phyloP scores from a whole-genome alignment of 257 asterid genomes.

The Rehmannia glutinosa region DNA sequence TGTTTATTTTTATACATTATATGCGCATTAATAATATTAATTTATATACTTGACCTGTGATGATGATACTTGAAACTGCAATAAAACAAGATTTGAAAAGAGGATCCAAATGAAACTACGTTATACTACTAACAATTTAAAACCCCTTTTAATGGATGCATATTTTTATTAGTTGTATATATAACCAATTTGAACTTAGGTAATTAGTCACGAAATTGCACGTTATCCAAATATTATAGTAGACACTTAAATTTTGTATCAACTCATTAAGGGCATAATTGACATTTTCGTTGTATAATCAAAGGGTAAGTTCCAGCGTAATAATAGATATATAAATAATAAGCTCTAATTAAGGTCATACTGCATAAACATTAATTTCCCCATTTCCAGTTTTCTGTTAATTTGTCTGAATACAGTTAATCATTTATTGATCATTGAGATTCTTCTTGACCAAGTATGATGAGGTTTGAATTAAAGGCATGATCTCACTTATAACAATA shows the following conservation, averaged over 20 bases:
- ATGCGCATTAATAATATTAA: too few relatives aligned
- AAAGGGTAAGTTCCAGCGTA: background rate
- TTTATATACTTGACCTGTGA: too few relatives aligned
- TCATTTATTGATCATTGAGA: constrained; percentile 10
- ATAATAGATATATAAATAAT: too few relatives aligned
- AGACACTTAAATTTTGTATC: background rate
- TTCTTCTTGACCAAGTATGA: constrained; percentile 5
- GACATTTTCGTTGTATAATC: background rate
- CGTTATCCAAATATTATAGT: background rate
- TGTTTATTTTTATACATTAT: too few relatives aligned
- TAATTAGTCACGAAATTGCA: too few relatives aligned
- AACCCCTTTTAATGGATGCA: background rate
- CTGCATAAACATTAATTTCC: too few relatives aligned
- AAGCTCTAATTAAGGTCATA: too few relatives aligned
- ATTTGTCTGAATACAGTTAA: background rate
- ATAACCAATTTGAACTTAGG: background rate
- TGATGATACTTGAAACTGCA: too few relatives aligned
- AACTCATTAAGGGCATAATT: background rate
- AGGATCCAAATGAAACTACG: too few relatives aligned
- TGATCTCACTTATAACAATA: background rate
- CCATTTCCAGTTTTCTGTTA: background rate
- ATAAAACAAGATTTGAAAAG: too few relatives aligned
- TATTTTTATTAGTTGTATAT: background rate
- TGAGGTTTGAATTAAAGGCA: constrained; percentile 1
- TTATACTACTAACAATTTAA: background rate